Evolutionary conservation across 1,139 yeast species (phyloP).

Genomic region (Arxiozyma heterogenica): DNA sequence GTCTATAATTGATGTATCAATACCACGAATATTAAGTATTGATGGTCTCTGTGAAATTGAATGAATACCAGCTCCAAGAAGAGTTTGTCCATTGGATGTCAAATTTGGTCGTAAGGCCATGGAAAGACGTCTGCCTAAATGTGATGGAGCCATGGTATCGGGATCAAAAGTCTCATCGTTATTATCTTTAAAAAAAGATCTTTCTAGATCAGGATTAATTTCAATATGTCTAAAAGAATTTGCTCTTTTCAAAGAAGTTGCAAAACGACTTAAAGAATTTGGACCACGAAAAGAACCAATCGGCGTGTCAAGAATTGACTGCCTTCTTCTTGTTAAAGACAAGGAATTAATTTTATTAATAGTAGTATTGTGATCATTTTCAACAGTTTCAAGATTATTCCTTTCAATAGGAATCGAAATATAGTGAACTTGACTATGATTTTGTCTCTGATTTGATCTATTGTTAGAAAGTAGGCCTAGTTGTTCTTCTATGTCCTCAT

Average conservation of each 20-base stretch:
- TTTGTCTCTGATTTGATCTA: background rate
- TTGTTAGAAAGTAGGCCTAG: slow-evolving; percentile 8
- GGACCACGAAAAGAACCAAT: slow-evolving; percentile 44
- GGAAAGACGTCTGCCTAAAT: slow-evolving; percentile 56
- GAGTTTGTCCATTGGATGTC: slow-evolving; percentile 11
- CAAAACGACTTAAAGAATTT: slow-evolving; percentile 68
- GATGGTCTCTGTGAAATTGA: slow-evolving; percentile 7
- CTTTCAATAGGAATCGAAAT: slow-evolving; percentile 29
- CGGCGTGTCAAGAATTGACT: slow-evolving; percentile 30
- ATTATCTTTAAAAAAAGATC: slow-evolving; percentile 43
- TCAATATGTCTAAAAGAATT: slow-evolving; percentile 57
- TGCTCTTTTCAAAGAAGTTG: slow-evolving; percentile 70
- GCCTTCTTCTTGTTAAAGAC: slow-evolving; percentile 19
- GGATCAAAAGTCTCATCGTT: slow-evolving; percentile 65
- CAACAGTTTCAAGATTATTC: slow-evolving; percentile 2
- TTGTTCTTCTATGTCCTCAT: slow-evolving; percentile 6
- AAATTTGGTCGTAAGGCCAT: slow-evolving; percentile 28
- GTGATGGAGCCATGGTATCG: slow-evolving; percentile 57
- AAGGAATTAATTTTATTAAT: background rate
- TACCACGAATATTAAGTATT: slow-evolving; percentile 1
- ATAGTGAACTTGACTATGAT: slow-evolving; percentile 21
- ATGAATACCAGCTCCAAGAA: background rate
- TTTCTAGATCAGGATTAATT: slow-evolving; percentile 32
- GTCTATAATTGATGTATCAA: slow-evolving; percentile 1
- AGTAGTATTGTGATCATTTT: background rate